A percentile compares a stretch with the other conserved stretches of the same genome.
These are phyloP conservation scores for Candida quercuum DNA, from an alignment of 805 yeast species.

Conservation along the genomic window DNA sequence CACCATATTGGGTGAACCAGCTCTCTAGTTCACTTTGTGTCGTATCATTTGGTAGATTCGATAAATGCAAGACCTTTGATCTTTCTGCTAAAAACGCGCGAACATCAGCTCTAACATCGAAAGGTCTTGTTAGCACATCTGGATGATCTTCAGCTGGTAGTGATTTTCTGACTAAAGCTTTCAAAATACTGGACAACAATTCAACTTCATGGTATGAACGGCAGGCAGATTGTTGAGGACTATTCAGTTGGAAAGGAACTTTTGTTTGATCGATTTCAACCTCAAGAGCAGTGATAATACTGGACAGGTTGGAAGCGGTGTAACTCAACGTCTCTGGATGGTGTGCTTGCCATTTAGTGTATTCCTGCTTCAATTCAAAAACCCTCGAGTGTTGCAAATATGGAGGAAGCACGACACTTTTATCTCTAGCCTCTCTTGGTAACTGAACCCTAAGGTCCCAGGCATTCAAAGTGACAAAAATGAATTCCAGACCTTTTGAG, in stretches of 20 bases:
- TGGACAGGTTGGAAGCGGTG: constrained; percentile 23
- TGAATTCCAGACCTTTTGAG: constrained; percentile 43
- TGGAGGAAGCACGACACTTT: constrained; percentile 63
- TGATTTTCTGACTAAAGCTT: constrained; percentile 41
- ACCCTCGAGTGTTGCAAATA: constrained; percentile 71
- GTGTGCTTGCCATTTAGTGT: constrained; percentile 61
- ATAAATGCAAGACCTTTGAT: constrained; percentile 71
- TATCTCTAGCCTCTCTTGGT: constrained; percentile 77
- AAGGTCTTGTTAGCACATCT: constrained; percentile 62
- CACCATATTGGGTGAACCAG: constrained; percentile 87
- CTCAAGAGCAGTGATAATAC: constrained; percentile 25
- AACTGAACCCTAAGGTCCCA: constrained; percentile 75
- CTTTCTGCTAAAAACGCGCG: constrained; percentile 62
- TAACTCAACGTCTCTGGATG: constrained; percentile 43
- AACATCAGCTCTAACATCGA: constrained; percentile 72
- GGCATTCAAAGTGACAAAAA: constrained; percentile 60
- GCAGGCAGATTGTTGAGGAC: constrained; percentile 24
- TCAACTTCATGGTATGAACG: constrained; percentile 43
- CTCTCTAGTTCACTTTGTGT: constrained; percentile 87
- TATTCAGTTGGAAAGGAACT: constrained; percentile 15
- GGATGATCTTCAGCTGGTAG: constrained; percentile 44
- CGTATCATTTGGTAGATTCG: constrained; percentile 79
- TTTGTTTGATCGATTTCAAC: constrained; percentile 17
- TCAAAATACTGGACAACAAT: constrained; percentile 39
- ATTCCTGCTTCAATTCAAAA: constrained; percentile 75